These are phyloP conservation scores for Sclerotinia trifoliorum DNA, from an alignment of 2,329 filamentous ascomycete genomes.

Conservation along the genomic window DNA sequence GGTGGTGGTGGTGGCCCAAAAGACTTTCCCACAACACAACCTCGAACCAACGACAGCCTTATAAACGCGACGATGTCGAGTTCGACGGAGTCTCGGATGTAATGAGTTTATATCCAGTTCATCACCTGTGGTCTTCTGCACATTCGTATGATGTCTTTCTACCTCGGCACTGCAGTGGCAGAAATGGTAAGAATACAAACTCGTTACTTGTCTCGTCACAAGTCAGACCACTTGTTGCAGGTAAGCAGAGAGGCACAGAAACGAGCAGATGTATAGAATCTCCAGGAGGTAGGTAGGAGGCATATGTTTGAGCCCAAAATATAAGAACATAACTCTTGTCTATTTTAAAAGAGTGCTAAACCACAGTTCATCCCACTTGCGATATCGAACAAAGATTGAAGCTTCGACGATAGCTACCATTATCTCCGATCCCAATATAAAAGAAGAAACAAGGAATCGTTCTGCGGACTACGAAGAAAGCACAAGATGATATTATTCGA, in stretches of 20 bases:
- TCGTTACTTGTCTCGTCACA: constrained; percentile 7
- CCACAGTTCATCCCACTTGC: neutral
- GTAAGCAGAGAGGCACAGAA: neutral
- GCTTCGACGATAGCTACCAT: neutral
- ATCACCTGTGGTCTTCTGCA: neutral
- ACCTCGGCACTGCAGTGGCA: neutral
- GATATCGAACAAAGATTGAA: neutral
- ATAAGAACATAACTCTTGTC: neutral
- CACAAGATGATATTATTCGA: constrained; percentile 35
- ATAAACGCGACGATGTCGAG: neutral
- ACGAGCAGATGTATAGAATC: neutral
- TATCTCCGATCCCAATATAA: neutral
- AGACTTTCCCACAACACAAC: constrained; percentile 1
- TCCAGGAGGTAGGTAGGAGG: neutral
- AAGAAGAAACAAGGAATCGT: neutral
- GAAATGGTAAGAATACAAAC: neutral
- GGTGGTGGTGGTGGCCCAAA: too few species aligned
- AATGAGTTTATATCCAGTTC: neutral
- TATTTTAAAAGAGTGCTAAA: constrained; percentile 2
- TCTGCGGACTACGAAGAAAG: neutral
- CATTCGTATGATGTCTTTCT: neutral
- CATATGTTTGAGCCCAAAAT: neutral
- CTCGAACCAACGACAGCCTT: neutral
- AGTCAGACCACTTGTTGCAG: constrained; percentile 11
- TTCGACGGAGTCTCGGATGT: neutral